These are phyloP conservation scores for Penicillium palitans DNA, from an alignment of 2,329 filamentous ascomycete species.

Conservation along the genomic window DNA sequence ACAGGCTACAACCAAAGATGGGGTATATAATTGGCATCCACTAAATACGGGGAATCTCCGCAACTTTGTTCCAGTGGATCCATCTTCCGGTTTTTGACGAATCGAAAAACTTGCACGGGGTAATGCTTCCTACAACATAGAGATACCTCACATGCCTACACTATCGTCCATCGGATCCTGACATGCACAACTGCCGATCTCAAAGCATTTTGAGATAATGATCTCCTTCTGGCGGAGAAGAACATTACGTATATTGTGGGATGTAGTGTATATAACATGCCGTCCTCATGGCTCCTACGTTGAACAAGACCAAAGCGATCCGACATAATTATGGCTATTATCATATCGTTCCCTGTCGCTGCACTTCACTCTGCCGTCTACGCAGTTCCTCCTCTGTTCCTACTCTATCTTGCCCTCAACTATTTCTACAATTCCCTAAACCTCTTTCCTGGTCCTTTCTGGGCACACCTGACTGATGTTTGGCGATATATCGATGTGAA, in stretches of 20 bases:
- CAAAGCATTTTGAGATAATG: neutral
- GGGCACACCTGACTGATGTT: conserved; percentile 69
- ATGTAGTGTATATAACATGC: neutral
- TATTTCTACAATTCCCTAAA: neutral
- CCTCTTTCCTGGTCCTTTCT: conserved; percentile 61
- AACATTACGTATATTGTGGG: neutral
- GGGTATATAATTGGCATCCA: neutral
- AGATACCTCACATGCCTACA: neutral
- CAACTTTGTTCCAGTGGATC: neutral
- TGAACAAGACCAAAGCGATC: neutral
- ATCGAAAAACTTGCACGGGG: neutral
- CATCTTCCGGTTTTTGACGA: neutral
- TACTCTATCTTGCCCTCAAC: neutral
- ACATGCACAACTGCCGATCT: neutral
- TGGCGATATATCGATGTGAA: conserved; percentile 74
- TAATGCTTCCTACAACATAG: neutral
- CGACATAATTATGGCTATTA: neutral
- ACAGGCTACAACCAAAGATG: neutral
- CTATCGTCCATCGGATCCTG: neutral
- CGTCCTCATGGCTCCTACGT: neutral
- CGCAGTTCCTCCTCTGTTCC: neutral
- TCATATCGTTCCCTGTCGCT: neutral
- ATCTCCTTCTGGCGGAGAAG: neutral
- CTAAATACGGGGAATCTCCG: neutral
- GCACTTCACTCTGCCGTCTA: neutral